Evolutionary conservation across 495 filamentous ascomycete species (phyloP).

Genomic region (Mycothermus thermophilus): DNA sequence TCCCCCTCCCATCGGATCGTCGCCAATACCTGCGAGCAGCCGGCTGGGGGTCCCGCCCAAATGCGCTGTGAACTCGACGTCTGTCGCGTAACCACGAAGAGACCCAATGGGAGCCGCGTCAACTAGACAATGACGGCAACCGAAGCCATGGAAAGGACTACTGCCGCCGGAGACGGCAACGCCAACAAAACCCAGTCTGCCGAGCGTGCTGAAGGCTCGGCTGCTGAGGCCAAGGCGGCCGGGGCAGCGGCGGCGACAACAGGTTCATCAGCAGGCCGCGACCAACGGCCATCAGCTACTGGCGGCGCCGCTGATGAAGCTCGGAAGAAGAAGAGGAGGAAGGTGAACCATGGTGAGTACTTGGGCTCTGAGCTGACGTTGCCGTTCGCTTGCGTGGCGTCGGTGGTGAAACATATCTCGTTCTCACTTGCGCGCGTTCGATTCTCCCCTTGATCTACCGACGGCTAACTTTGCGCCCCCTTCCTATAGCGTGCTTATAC

Average conservation of each 20-base stretch:
- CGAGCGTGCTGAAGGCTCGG: too few relatives aligned
- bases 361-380: conserved; percentile 14
- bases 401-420: background rate
- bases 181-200: too few relatives aligned
- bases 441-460: too few relatives aligned
- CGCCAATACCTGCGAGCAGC: conserved; percentile 32
- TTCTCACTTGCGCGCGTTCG: too few relatives aligned
- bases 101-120: conserved; percentile 34
- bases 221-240: conserved; percentile 37
- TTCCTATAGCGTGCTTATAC: conserved; percentile 82
- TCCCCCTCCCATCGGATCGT: conserved; percentile 22
- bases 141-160: conserved; percentile 36
- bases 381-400: conserved; percentile 1
- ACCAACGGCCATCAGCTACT: too few relatives aligned
- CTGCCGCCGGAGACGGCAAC: too few relatives aligned
- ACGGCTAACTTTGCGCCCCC: conserved; percentile 35
- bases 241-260: conserved; percentile 34
- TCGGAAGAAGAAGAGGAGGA: conserved; percentile 95
- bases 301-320: too few relatives aligned
- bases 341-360: conserved; percentile 94
- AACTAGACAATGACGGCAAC: conserved; percentile 25
- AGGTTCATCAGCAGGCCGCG: conserved; percentile 31
- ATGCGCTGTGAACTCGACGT: conserved; percentile 34
- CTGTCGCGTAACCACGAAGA: conserved; percentile 37
- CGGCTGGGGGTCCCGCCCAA: conserved; percentile 34